Base-by-base conservation (phyloP, 148 eudicot genomes). In the Agrostemma githago region DNA sequence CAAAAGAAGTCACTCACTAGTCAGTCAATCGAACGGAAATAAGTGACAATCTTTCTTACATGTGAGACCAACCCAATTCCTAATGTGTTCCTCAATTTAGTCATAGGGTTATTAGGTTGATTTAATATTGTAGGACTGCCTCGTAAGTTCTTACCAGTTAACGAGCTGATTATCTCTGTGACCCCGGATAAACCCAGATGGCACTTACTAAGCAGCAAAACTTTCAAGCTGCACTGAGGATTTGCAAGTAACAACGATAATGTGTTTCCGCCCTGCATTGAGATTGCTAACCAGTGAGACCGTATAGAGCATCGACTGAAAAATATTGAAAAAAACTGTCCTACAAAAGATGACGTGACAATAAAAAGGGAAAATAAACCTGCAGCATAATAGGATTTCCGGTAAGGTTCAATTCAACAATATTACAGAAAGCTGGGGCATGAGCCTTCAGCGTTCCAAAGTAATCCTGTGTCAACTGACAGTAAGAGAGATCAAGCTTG, bases 401-500 rank as follows among this genome's bases (percentile, higher is more conserved):
- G 57, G 83, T 77, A 71, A 92, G 88, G 74, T 89, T 90, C 83
- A 95, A 79, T 82, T 95, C 93, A 37, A 90, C 67, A 79, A 95
- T 81, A 66, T 84, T 72, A 65, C 86, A 78, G 61, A 88, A 57
- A 38, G 86, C 83, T 34, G 88, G 72, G 48, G 80, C 42, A 74
- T 87, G 72, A 54, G 72, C 66, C 68, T 79, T 82, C 39, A 87
- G 77, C 68, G 76, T 78, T 67, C 72, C 82, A 66, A 90, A 75
- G 82, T 76, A 92, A 41, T 83, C 74, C 51, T 83, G 78, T 65
- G 90, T 80, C 73, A 94, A 81, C 77, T 88, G 87, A 77, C 97
- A 94, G 68, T 74, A 86, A 48, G 98, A 92, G 61, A 94, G 78
- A 74, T 94, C 89, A 73, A 94, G 88, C 85, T 89, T 92, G 56